Evolutionary conservation across 441 rosid genomes (phyloP).

Genomic region (Raphanus hybrid): DNA sequence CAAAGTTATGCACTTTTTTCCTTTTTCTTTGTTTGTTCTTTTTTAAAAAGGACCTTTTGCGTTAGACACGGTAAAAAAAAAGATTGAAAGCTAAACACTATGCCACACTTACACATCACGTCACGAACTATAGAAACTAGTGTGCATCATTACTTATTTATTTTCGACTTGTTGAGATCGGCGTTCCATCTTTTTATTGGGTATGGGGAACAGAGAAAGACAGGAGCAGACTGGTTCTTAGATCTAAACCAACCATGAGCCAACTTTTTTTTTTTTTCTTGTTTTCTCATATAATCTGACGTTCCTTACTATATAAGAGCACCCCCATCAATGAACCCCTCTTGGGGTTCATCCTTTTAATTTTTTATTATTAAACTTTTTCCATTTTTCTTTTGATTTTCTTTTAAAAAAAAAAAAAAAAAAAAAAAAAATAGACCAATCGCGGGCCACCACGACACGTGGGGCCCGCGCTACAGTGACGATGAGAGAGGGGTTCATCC

Average conservation of each 20-base stretch:
- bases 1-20: neutral
- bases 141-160: conserved; percentile 21
- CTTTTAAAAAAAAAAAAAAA: too few species aligned
- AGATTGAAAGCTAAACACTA: conserved; percentile 21
- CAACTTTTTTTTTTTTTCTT: neutral
- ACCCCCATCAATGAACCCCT: too few species aligned
- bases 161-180: conserved; percentile 30
- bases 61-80: conserved; percentile 8
- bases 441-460: too few species aligned
- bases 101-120: conserved; percentile 40
- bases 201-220: conserved; percentile 31
- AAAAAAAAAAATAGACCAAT: too few species aligned
- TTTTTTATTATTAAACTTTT: too few species aligned
- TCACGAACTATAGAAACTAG: conserved; percentile 18
- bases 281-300: neutral
- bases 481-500: too few species aligned
- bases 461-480: too few species aligned
- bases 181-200: conserved; percentile 34
- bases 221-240: conserved; percentile 27
- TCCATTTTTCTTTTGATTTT: too few species aligned
- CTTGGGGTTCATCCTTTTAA: too few species aligned
- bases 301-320: conserved; percentile 1
- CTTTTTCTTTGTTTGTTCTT: neutral
- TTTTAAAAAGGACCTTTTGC: conserved; percentile 13
- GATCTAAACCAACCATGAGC: conserved; percentile 40